Evolutionary conservation across 2,329 filamentous ascomycete genomes (phyloP), one percentile per base, ranked within the genome.

Genomic region (Beauveria medogensis): DNA sequence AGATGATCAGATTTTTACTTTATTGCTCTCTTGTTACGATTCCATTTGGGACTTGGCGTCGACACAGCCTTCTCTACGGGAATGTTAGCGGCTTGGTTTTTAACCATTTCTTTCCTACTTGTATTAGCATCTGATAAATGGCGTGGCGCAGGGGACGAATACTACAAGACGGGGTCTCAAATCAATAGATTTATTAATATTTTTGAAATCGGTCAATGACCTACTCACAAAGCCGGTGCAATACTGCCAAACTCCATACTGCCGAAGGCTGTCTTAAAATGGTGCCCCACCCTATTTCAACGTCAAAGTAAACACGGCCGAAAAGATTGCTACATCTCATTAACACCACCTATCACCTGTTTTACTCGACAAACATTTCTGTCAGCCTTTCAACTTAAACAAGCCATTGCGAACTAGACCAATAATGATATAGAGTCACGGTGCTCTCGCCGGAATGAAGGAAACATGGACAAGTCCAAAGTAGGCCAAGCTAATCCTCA

Each of bases 391-490:
- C 10, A 55, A 47, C 16, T n/a, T 9, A 6, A 5, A 18, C 16
- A 9, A 37, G 12, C 8, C 3, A 34, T 5, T 20, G 18, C 10
- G 5, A 37, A 51, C 1, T 34, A 5, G 30, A 34, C 30, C 8
- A 18, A 3, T 18, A 16, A 28, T 24, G 20, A 12, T 9, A 56
- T 57, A 48, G 44, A 40, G 18, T 8, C 10, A 44, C 10, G 3
- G 20, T 26, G 20, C 22, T 50, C 16, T n/a, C 16, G 12, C 16
- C 26, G 57, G 41, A 40, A 59, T 59, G 47, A 55, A 30, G 43
- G 43, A 18, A 60, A 34, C 50, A 68, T 68, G 67, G 65, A 67
- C 46, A 62, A 62, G 56, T 63, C 64, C 48, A 67, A 67, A 64
- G 67, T 67, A 56, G 54, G 65, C n/a, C 5, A 16, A 40, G 37